Evolutionary conservation across 768 basidiomycete genomes (phyloP).

Genomic region (Sistotremastrum niveocremeum): DNA sequence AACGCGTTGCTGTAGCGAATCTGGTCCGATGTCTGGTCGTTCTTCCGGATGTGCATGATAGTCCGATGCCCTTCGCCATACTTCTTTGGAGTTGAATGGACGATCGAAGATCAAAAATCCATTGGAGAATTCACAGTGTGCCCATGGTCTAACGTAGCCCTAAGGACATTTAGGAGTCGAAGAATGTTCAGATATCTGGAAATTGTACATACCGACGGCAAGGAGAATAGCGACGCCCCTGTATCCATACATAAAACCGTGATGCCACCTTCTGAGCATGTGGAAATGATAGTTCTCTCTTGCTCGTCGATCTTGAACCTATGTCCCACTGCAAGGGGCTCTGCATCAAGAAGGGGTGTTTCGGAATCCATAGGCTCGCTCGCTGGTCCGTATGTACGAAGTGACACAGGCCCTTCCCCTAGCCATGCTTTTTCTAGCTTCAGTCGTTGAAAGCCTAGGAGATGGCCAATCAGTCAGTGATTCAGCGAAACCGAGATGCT

Average conservation of each 20-base stretch:
- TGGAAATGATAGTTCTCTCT: slow-evolving; percentile 45
- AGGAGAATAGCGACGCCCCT: slow-evolving; percentile 44
- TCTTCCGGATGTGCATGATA: background rate
- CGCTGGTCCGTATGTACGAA: slow-evolving; percentile 16
- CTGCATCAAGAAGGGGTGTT: slow-evolving; percentile 20
- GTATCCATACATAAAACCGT: slow-evolving; percentile 40
- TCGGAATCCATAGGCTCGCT: slow-evolving; percentile 4
- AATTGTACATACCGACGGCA: slow-evolving; percentile 31
- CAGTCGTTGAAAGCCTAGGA: slow-evolving; percentile 25
- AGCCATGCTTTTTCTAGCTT: slow-evolving; percentile 40
- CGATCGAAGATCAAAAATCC: slow-evolving; percentile 67
- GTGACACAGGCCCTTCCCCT: slow-evolving; percentile 22
- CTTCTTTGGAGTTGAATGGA: slow-evolving; percentile 42
- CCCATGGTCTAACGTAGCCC: slow-evolving; percentile 38
- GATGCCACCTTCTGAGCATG: slow-evolving; percentile 41
- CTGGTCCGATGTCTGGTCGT: slow-evolving; percentile 1
- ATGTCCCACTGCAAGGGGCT: slow-evolving; percentile 31
- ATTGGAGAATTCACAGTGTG: slow-evolving; percentile 60
- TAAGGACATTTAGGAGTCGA: slow-evolving; percentile 12
- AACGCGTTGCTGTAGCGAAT: background rate
- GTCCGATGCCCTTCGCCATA: slow-evolving; percentile 43
- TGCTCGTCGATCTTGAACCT: slow-evolving; percentile 66
- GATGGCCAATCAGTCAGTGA: slow-evolving; percentile 1
- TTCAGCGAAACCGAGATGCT: background rate
- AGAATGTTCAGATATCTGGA: slow-evolving; percentile 2